These are phyloP conservation scores for Termitomyces sp. DNA, from an alignment of 1,284 basidiomycete species.

Conservation along the genomic window DNA sequence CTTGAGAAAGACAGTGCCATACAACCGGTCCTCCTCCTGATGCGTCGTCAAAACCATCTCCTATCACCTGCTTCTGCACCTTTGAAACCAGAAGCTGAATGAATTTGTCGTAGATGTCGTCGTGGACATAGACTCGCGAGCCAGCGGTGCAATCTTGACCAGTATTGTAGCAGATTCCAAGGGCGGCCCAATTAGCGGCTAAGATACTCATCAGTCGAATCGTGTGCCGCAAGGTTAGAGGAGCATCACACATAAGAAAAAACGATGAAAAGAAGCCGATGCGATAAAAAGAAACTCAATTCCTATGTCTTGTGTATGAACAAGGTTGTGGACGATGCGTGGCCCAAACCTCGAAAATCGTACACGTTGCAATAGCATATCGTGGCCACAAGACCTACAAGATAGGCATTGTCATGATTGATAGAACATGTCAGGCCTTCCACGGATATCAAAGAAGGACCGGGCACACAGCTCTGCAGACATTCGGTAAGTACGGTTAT, in stretches of 20 bases:
- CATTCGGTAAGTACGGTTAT: neutral
- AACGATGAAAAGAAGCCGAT: neutral
- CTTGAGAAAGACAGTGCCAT: constrained; percentile 7
- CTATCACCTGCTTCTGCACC: constrained; percentile 68
- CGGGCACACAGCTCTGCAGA: neutral
- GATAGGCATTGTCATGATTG: neutral
- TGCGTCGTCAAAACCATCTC: constrained; percentile 75
- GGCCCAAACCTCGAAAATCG: neutral
- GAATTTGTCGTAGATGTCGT: constrained; percentile 82
- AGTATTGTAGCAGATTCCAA: constrained; percentile 81
- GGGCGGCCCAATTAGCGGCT: constrained; percentile 81
- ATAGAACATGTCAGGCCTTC: neutral
- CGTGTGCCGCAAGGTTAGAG: neutral
- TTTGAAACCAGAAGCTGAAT: constrained; percentile 61
- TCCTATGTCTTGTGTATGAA: neutral
- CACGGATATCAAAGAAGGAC: neutral
- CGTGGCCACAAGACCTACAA: neutral
- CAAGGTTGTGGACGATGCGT: neutral
- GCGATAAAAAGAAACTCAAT: neutral
- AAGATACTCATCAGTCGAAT: neutral
- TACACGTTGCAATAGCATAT: neutral
- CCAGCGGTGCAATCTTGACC: constrained; percentile 90
- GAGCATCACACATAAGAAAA: neutral
- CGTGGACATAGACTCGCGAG: constrained; percentile 81
- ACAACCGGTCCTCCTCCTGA: constrained; percentile 80